phyloP scores from a whole-genome alignment of 805 yeast genomes.

The Yamadazyma olivae region DNA sequence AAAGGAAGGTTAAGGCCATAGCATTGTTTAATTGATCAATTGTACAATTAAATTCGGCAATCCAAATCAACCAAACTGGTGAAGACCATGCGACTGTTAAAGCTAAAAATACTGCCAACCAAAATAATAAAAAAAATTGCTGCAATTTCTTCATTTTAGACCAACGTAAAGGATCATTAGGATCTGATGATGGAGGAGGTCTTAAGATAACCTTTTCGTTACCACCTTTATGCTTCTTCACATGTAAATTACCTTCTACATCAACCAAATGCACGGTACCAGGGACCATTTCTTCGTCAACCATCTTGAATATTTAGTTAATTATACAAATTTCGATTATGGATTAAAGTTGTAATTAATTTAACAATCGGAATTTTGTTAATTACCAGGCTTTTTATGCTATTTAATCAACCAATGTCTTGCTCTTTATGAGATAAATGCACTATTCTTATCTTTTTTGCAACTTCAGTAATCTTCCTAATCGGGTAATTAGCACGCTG shows the following conservation, averaged over 20 bases:
- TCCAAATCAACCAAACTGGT: constrained; percentile 27
- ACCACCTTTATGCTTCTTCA: constrained; percentile 17
- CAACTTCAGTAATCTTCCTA: too few relatives aligned
- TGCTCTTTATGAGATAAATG: too few relatives aligned
- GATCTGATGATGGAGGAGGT: constrained; percentile 32
- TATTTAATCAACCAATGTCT: too few relatives aligned
- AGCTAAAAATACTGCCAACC: constrained; percentile 24
- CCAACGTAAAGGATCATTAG: constrained; percentile 38
- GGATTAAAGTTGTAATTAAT: too few relatives aligned
- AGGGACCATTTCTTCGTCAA: constrained; percentile 17
- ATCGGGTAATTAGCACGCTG: too few relatives aligned
- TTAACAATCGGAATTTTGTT: too few relatives aligned
- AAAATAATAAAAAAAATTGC: constrained; percentile 28
- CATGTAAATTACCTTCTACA: constrained; percentile 20
- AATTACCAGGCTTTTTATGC: too few relatives aligned
- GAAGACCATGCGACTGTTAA: constrained; percentile 23
- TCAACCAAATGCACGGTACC: constrained; percentile 36
- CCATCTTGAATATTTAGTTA: neutral
- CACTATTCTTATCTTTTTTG: too few relatives aligned
- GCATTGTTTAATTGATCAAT: constrained; percentile 20
- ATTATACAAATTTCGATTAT: too few relatives aligned
- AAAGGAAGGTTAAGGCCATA: constrained; percentile 25
- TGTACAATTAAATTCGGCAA: constrained; percentile 20
- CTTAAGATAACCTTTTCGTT: constrained; percentile 26
- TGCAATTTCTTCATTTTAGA: constrained; percentile 22